Evolutionary conservation across 257 asterid genomes (phyloP).

Genomic region (Nicotiana otophora): DNA sequence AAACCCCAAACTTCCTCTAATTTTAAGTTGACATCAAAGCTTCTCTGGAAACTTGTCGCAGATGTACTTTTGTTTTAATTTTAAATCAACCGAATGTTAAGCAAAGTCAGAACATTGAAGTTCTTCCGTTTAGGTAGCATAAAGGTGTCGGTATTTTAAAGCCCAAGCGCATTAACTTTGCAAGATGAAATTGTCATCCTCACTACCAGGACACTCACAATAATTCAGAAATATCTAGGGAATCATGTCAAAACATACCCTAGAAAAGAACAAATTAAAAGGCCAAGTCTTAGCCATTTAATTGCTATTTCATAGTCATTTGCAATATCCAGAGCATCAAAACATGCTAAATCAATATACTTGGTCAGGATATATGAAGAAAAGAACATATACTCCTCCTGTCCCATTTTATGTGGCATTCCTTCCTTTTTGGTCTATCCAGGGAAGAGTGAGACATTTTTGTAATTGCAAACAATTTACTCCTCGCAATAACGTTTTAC

Average conservation of each 20-base stretch:
- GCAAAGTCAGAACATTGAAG: background rate
- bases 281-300: background rate
- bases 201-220: background rate
- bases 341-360: background rate
- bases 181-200: background rate
- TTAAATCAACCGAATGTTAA: background rate
- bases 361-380: background rate
- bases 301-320: background rate
- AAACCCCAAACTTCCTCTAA: background rate
- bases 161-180: background rate
- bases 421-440: background rate
- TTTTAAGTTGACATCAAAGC: background rate
- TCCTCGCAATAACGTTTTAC: background rate
- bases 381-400: background rate
- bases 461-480: background rate
- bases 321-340: background rate
- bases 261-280: background rate
- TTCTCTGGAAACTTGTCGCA: background rate
- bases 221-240: background rate
- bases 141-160: background rate
- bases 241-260: background rate
- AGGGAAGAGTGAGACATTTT: background rate
- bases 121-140: background rate
- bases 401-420: background rate
- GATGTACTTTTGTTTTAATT: background rate